Percentiles rank a stretch among this genome's conserved stretches.
These are phyloP conservation scores for Quercus gilva DNA, from an alignment of 306 rosid genomes.

Conservation along the genomic window DNA sequence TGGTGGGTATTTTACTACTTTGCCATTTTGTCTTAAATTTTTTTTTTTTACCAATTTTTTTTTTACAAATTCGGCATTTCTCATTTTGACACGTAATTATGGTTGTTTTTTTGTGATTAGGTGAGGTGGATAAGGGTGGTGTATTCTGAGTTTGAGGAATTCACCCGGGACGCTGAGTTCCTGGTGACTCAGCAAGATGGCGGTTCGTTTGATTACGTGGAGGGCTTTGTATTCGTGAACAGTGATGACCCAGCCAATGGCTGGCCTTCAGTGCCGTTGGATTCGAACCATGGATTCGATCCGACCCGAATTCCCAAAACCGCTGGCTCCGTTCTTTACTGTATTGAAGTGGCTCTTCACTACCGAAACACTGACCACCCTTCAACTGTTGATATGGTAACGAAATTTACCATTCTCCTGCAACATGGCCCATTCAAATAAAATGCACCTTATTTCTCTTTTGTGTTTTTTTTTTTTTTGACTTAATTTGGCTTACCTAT, in stretches of 20 bases:
- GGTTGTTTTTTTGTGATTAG: constrained; percentile 32
- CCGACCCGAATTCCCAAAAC: constrained; percentile 37
- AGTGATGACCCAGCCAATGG: constrained; percentile 68
- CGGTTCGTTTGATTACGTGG: constrained; percentile 90
- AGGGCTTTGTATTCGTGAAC: constrained; percentile 84
- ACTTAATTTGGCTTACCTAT: no score
- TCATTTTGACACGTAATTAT: not conserved
- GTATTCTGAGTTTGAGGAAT: constrained; percentile 68
- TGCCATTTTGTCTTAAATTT: not conserved
- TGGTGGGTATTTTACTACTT: constrained; percentile 36
- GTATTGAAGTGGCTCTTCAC: constrained; percentile 83
- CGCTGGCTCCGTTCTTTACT: constrained; percentile 77
- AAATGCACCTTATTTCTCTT: not conserved
- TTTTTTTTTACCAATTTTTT: not conserved
- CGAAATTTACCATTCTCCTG: not conserved
- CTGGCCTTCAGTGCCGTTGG: constrained; percentile 62
- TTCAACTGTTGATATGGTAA: constrained; percentile 68
- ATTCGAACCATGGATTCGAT: constrained; percentile 45
- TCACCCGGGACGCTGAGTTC: constrained; percentile 68
- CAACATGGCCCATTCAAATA: not conserved
- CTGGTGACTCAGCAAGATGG: constrained; percentile 58
- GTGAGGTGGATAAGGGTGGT: constrained; percentile 93
- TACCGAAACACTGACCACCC: constrained; percentile 38
- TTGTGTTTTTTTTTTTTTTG: not conserved
- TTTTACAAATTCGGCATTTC: not conserved